Evolutionary conservation across 257 asterid genomes (phyloP), one percentile per base, ranked within the genome.

Genomic region (Linderniella brevidens): DNA sequence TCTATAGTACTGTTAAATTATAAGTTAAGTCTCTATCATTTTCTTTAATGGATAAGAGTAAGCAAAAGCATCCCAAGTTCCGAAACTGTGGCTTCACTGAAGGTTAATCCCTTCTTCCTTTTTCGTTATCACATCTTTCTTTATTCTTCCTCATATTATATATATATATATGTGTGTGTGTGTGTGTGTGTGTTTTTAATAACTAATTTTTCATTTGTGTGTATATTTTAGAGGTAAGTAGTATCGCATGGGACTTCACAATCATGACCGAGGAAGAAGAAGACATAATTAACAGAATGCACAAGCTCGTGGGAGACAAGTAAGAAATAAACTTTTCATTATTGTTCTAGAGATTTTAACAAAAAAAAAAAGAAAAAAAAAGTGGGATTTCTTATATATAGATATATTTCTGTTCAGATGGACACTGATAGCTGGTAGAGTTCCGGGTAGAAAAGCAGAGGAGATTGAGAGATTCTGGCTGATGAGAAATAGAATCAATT

Each of bases 231-330:
- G 93, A 80, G 56, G 93, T 80, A 29, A 80, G 87, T 70, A 77
- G 93, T 52, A 56, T 61, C 18, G 77, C 63, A 51, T 80, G 93
- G 93, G 82, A 72, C 16, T 68, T 68, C 57, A 60, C 77, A 20
- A 60, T 60, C 52, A 74, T 80, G 93, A 72, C 54, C 37, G 74
- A 74, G 42, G 76, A 75, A 54, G 93, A 80, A 68, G 82, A 72
- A 54, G 93, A 77, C 43, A 68, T 80, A 41, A 73, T 80, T 58
- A 64, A 62, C 61, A 72, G 82, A 63, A 80, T 80, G 93, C 78
- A 80, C 64, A 70, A 68, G 57, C 87, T 80, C 44, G 85, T 80
- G 13, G 88, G 93, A 41, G 93, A 80, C 62, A 74, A 64, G 93
- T 77, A 58, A 55, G 58, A 12, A 42, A 10, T 1, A 0, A 1